Evolutionary conservation across 2,329 filamentous ascomycete species (phyloP), one percentile per base, ranked within the genome.

Genomic region (Fusarium citri): DNA sequence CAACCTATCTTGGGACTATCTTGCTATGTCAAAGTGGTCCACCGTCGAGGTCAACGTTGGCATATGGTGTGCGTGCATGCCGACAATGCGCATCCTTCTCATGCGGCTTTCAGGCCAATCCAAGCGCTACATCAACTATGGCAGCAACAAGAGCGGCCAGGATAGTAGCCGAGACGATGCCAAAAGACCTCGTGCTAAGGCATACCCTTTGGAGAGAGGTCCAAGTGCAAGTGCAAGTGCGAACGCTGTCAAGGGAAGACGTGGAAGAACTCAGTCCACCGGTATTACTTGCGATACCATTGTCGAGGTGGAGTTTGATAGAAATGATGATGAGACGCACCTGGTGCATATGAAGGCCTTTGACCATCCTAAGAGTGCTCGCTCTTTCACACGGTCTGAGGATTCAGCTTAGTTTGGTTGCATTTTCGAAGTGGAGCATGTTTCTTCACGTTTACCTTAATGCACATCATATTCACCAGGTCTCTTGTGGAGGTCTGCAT

Each of bases 11-110:
- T 51, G 48, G 48, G 48, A 51, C 10, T 51, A 51, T 18, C 48
- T 34, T 40, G 47, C n/a, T 12, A 64, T 11, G 34, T 28, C 37
- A 8, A 49, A 64, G 3, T 64, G 61, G 61, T 57, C 61, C 5
- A 40, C 49, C 0, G 62, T 64, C 8, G 53, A 55, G n/a, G 43
- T 47, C 41, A 55, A 55, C 5, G 41, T 55, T 12, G 53, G 53
- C 4, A 55, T 55, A 3, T 55, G 41, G 53, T 55, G 53, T 11
- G 41, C 43, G 1, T 55, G 41, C 28, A 55, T 64, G 40, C 61
- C 61, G 0, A 41, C 62, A 11, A 22, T 64, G 3, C 30, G 61
- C 3, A 22, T 64, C 5, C 25, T 64, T 16, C 48, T 51, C 5
- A 51, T 51, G 30, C 22, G 31, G 5, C 20, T 62, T 3, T 15